Conservation (phyloP, 352 stramenopile species). For the Globisporangium middletonii region DNA sequence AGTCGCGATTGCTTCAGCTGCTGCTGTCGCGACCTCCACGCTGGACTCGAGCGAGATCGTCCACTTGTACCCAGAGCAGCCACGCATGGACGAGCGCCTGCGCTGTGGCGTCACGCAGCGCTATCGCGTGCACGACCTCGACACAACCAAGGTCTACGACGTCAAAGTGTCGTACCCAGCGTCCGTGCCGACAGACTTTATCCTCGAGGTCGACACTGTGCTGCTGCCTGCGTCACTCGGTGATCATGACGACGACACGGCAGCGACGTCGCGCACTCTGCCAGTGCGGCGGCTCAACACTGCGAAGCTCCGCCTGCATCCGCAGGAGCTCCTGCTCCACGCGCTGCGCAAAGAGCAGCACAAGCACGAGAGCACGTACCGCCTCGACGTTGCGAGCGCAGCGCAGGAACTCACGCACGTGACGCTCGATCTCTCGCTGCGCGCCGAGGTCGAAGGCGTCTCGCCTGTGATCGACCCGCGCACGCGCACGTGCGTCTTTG, state of each 20-base stretch:
- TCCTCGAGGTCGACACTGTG: slow-evolving; percentile 33
- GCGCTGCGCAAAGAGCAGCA: slow-evolving; percentile 16
- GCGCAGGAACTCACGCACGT: slow-evolving; percentile 1
- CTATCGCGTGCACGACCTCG: slow-evolving; percentile 48
- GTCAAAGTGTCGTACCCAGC: slow-evolving; percentile 77
- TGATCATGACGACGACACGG: slow-evolving; percentile 6
- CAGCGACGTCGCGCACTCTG: slow-evolving; percentile 5
- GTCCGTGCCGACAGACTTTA: slow-evolving; percentile 47
- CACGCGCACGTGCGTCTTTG: slow-evolving; percentile 49
- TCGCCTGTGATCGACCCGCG: slow-evolving; percentile 25
- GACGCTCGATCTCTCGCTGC: slow-evolving; percentile 40
- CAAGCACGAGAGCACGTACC: slow-evolving; percentile 15
- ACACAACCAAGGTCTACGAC: slow-evolving; percentile 47
- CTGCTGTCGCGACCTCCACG: too few relatives aligned
- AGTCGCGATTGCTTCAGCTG: too few relatives aligned
- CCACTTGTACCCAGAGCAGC: slow-evolving; percentile 39
- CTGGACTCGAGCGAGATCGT: not conserved
- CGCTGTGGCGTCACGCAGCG: slow-evolving; percentile 38
- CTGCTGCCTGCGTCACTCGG: too few relatives aligned
- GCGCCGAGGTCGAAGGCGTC: slow-evolving; percentile 45
- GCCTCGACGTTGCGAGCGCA: slow-evolving; percentile 16
- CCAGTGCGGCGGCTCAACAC: slow-evolving; percentile 51
- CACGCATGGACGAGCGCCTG: slow-evolving; percentile 28
- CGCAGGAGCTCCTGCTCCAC: slow-evolving; percentile 29
- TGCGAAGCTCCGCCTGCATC: slow-evolving; percentile 52